A percentile compares a stretch with the other conserved stretches of the same genome.
These are phyloP conservation scores for Amanita inopinata DNA, from an alignment of 768 basidiomycete species.

Conservation along the genomic window DNA sequence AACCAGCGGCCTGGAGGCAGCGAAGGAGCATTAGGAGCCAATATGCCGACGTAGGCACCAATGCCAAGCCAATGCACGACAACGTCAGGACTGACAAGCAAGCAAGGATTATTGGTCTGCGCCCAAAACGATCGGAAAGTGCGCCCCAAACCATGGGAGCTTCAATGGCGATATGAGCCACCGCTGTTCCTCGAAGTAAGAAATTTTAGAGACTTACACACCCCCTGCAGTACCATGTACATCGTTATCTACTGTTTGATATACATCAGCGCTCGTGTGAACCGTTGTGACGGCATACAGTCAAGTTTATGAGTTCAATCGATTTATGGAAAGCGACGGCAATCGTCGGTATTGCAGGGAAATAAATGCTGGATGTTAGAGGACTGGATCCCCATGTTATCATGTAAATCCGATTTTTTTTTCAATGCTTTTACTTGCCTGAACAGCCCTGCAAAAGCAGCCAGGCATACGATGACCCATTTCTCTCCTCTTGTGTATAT, in stretches of 20 bases:
- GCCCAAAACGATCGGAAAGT: conserved; percentile 54
- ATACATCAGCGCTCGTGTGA: background rate
- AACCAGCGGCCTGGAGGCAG: conserved; percentile 71
- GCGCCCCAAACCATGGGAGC: conserved; percentile 67
- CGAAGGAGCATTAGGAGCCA: conserved; percentile 78
- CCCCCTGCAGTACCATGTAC: conserved; percentile 62
- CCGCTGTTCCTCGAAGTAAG: background rate
- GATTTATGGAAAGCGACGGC: conserved; percentile 53
- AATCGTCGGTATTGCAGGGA: conserved; percentile 69
- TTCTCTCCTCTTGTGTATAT: conserved; percentile 49
- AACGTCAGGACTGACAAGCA: conserved; percentile 55
- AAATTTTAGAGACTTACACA: conserved; percentile 29
- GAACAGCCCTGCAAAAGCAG: conserved; percentile 51
- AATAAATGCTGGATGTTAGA: conserved; percentile 68
- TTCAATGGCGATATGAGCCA: no score
- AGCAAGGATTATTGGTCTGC: conserved; percentile 51
- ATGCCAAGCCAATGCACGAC: conserved; percentile 54
- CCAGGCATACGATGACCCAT: conserved; percentile 56
- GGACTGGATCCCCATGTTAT: conserved; percentile 33
- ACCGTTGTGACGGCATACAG: conserved; percentile 30
- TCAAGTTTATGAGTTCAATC: conserved; percentile 67
- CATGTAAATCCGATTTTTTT: background rate
- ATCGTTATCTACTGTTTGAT: conserved; percentile 41
- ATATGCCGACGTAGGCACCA: conserved; percentile 46
- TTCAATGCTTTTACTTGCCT: conserved; percentile 29